Evolutionary conservation across 2,329 filamentous ascomycete genomes (phyloP).

Genomic region (Chaetoscypha palmicola): DNA sequence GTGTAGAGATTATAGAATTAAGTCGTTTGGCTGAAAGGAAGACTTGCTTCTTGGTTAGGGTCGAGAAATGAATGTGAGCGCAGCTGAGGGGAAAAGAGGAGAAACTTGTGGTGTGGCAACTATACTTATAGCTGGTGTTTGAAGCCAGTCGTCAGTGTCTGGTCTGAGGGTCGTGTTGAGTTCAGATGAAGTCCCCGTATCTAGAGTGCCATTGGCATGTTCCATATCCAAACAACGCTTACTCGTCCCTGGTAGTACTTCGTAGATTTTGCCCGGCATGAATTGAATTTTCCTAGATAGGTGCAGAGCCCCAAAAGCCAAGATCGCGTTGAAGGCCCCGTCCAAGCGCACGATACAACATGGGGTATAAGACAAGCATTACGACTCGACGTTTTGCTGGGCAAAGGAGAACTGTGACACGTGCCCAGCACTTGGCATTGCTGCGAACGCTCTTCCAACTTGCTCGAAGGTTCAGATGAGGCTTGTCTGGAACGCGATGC

Average conservation of each 20-base stretch:
- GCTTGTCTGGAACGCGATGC: conserved; percentile 8
- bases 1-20: conserved; percentile 11
- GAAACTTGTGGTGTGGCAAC: conserved; percentile 5
- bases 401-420: conserved; percentile 10
- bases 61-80: conserved; percentile 24
- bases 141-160: no score
- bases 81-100: conserved; percentile 20
- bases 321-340: neutral
- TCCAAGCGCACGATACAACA: neutral
- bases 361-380: conserved; percentile 2
- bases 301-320: neutral
- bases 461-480: conserved; percentile 1
- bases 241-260: no score
- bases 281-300: neutral
- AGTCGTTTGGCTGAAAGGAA: conserved; percentile 9
- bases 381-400: conserved; percentile 1
- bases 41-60: conserved; percentile 19
- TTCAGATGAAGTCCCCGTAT: neutral
- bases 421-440: conserved; percentile 11
- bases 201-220: conserved; percentile 6
- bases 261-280: neutral
- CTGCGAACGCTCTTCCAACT: conserved; percentile 6
- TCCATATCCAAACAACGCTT: conserved; percentile 8
- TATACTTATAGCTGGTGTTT: conserved; percentile 4
- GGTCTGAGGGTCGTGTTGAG: neutral